Percentiles rank a stretch among this genome's conserved stretches.
Evolutionary conservation across 202 grass and related monocot genomes (phyloP).

Genomic region (Thinopyrum obtusiflorum): DNA sequence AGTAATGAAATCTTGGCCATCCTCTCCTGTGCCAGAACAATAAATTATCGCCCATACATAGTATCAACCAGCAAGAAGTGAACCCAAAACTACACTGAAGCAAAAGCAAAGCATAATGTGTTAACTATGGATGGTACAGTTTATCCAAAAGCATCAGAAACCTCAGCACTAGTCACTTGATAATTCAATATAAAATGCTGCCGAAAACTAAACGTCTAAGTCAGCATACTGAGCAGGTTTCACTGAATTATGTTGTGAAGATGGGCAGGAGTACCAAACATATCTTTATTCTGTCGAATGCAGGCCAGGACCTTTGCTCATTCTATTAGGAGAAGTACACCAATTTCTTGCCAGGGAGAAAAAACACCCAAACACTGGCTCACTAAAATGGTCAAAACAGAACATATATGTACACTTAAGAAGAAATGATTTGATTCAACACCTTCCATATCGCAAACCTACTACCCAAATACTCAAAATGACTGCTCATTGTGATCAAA

Average conservation of each 20-base stretch:
- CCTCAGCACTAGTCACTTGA: background rate
- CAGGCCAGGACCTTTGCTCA: background rate
- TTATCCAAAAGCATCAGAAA: background rate
- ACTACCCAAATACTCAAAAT: background rate
- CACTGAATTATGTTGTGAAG: background rate
- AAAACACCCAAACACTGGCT: background rate
- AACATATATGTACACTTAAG: background rate
- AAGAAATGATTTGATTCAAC: background rate
- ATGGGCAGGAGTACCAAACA: background rate
- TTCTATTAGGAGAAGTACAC: background rate
- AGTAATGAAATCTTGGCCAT: constrained; percentile 58
- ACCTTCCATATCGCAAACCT: background rate
- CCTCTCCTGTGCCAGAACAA: constrained; percentile 48
- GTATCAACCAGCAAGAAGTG: background rate
- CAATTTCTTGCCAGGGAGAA: background rate
- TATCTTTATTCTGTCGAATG: background rate
- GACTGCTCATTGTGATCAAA: background rate
- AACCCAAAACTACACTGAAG: background rate
- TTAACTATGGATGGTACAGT: background rate
- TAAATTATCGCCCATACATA: background rate
- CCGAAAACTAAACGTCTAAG: background rate
- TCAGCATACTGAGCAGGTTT: background rate
- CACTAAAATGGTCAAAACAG: background rate
- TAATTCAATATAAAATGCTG: background rate
- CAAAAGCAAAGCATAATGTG: background rate